Conservation (phyloP, 148 eudicot species). For the Simmondsia chinensis region DNA sequence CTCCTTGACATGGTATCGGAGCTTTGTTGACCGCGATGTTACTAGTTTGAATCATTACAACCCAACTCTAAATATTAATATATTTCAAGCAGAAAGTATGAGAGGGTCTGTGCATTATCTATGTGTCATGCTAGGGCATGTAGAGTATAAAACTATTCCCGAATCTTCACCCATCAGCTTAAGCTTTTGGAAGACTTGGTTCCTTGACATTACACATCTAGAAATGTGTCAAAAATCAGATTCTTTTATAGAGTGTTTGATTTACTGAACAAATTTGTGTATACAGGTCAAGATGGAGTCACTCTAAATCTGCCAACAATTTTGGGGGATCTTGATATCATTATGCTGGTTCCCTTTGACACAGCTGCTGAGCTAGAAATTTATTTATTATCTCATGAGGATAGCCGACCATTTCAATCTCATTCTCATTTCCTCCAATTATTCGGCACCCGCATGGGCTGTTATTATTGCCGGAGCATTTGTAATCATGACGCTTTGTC, state of each 20-base stretch:
- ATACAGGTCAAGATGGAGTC: slow-evolving; percentile 2
- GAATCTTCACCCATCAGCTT: too few species aligned
- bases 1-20: too few species aligned
- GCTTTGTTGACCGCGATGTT: too few species aligned
- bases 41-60: too few species aligned
- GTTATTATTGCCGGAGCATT: slow-evolving; percentile 54
- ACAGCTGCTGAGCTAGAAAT: slow-evolving; percentile 4
- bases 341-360: slow-evolving; percentile 14
- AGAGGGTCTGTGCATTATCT: too few species aligned
- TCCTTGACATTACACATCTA: background rate
- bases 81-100: too few species aligned
- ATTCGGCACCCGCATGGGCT: slow-evolving; percentile 71
- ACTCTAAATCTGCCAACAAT: background rate
- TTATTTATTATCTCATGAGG: slow-evolving; percentile 22
- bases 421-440: slow-evolving; percentile 9
- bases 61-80: too few species aligned
- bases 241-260: too few species aligned
- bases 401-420: slow-evolving; percentile 12
- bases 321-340: slow-evolving; percentile 5
- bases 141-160: too few species aligned
- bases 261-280: too few species aligned
- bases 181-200: too few species aligned
- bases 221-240: background rate
- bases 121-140: too few species aligned
- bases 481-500: slow-evolving; percentile 51